Base-by-base conservation (phyloP, 139 green algal species). In the Closterium sp. region DNA sequence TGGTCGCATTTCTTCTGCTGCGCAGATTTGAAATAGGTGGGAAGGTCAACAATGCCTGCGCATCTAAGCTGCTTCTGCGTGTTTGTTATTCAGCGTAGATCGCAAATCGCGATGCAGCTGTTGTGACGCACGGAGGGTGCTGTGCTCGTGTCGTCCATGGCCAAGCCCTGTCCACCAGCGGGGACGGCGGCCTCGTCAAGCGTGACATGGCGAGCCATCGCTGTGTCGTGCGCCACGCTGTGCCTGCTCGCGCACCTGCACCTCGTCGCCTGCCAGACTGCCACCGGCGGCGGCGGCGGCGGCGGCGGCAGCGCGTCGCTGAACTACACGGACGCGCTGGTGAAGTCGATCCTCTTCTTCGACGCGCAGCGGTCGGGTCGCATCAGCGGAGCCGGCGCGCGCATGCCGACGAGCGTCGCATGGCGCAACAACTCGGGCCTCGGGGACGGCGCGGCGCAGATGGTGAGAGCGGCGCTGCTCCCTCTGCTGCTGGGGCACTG, bases 271-370 rank as follows among this genome's bases (percentile, higher is more conserved):
- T 73, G 50, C 50, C 62, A 79, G 62, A 79, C 62, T 79, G 62
- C 62, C 62, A 79, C 62, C 62, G 62, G 11, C 62, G 62, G 62
- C 62, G 62, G 19, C 85, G 27, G 85, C 22, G 27, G 85, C 85
- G 28, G 85, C 85, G 85, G 85, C 85, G 28, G 85, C 85, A 27
- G 85, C 85, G 85, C 28, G 9, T 17, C n/a, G 31, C 31, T 29
- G 27, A 88, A 91, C 31, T 91, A 91, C 88, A 91, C 31, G 91
- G 22, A 92, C n/a, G 91, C 91, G 24, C 31, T 92, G 91, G 21
- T 13, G 21, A 91, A 85, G 30, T 22, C 30, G 29, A 29, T 93
- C 9, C 45, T 94, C 31, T 94, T 94, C 70, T 92, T 90, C 27
- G 91, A 94, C 73, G 91, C 89, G 31, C 91, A 94, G 70, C 29